Base-by-base conservation (phyloP, 2,329 filamentous ascomycete species). In the Chaetomium globosum region DNA sequence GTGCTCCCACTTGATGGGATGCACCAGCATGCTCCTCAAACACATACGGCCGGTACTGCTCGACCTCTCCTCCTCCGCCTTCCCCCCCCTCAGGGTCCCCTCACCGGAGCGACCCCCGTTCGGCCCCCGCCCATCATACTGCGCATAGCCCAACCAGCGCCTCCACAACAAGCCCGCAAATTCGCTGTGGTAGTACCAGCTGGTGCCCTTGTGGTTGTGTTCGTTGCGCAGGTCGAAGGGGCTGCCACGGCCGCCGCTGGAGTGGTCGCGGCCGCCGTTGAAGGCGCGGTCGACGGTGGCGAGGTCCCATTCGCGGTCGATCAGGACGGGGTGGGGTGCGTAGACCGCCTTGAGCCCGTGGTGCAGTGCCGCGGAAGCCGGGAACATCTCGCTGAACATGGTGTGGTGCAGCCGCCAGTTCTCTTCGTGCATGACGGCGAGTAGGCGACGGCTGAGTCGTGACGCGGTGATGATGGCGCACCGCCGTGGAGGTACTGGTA, bases 341-440 rank as follows among this genome's bases (percentile, higher is more conserved):
- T 89, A 91, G 0, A 91, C 88, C 26, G 89, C 90, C 77, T 93
- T 93, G 72, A 92, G 81, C 1, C 90, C 90, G 72, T 91, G 90
- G 70, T 92, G 90, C 5, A 93, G 80, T 0, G 89, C 89, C 73
- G 87, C 83, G 0, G 83, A 85, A 0, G 88, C 83, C 1, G 89
- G 89, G 77, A 89, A 92, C 90, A 93, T 93, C 76, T 93, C 90
- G 30, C 85, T 86, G 74, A 91, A 93, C 88, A 89, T 92, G 75
- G 81, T 87, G 75, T 88, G 90, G 68, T 86, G 87, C 71, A 85
- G 81, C 31, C 83, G 81, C 76, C 81, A 87, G 54, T 87, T 89
- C 72, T 92, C 89, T 69, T 90, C 84, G 76, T 93, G 90, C 89
- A 93, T 93, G 5, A 86, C 86, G 54, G 83, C 77, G 6, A 93